Percentiles rank a stretch among this genome's conserved stretches.
phyloP scores from a whole-genome alignment of 139 green algal genomes.

The Chlamydomonas applanata region DNA sequence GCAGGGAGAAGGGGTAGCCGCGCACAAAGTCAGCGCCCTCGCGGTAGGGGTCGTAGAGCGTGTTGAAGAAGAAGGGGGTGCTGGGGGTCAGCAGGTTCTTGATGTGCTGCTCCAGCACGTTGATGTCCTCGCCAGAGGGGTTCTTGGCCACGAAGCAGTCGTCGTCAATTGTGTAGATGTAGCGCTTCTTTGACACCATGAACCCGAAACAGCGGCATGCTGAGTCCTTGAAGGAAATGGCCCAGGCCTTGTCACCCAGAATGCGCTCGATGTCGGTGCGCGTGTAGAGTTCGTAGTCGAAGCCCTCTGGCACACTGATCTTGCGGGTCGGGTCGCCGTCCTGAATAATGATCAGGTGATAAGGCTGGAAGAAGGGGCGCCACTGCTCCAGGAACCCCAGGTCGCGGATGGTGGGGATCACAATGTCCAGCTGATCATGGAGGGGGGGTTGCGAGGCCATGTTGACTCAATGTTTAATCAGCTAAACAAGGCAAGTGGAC shows the following conservation, averaged over 20 bases:
- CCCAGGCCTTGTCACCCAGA: constrained; percentile 90
- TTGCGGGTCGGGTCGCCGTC: constrained; percentile 86
- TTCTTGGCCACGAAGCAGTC: constrained; percentile 93
- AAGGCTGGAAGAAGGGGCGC: constrained; percentile 84
- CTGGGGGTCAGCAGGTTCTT: constrained; percentile 88
- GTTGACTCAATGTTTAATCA: too few species aligned
- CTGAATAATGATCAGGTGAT: constrained; percentile 53
- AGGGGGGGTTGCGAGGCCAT: background rate
- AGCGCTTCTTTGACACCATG: constrained; percentile 91
- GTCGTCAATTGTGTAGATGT: constrained; percentile 97
- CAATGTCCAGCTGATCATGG: constrained; percentile 64
- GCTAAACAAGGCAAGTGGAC: too few species aligned
- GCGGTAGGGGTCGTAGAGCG: constrained; percentile 92
- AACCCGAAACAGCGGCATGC: constrained; percentile 95
- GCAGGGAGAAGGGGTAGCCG: constrained; percentile 85
- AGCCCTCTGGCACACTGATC: constrained; percentile 81
- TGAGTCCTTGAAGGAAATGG: constrained; percentile 95
- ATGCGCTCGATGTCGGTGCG: constrained; percentile 93
- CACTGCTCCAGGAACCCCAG: constrained; percentile 88
- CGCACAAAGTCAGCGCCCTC: constrained; percentile 64
- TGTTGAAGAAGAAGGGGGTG: constrained; percentile 98
- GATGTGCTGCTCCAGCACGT: constrained; percentile 95
- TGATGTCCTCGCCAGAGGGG: constrained; percentile 80
- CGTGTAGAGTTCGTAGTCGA: constrained; percentile 95
- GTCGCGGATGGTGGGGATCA: constrained; percentile 87